Conservation (phyloP, 228 moss, liverwort and hornwort genomes). For the Sphagnum magellanicum region DNA sequence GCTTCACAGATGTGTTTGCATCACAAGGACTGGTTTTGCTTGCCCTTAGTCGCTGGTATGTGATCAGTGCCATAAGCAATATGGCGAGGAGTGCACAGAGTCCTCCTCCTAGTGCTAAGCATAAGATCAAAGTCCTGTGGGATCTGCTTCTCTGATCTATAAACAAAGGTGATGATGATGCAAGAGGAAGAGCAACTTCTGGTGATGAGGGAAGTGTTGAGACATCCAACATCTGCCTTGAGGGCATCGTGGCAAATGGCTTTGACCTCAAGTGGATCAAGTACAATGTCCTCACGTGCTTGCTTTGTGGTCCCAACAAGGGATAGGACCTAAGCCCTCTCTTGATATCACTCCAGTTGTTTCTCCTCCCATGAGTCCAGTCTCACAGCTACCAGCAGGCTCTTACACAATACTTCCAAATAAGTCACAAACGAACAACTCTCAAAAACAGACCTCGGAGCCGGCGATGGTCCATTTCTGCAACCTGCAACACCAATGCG, state of each 20-base stretch:
- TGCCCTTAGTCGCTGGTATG: constrained; percentile 61
- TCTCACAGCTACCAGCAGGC: no score
- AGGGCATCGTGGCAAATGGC: constrained; percentile 54
- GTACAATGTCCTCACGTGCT: no score
- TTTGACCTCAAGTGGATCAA: no score
- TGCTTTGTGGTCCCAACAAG: no score
- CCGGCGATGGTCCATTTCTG: no score
- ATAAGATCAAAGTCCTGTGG: constrained; percentile 43
- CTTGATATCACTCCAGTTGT: no score
- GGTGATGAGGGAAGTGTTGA: constrained; percentile 2
- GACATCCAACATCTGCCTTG: constrained; percentile 63
- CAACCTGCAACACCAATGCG: no score
- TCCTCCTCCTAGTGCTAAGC: constrained; percentile 68
- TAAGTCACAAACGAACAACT: no score
- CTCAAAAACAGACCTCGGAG: no score
- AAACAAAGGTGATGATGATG: constrained; percentile 2
- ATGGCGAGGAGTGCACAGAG: constrained; percentile 51
- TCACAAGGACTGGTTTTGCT: constrained; percentile 54
- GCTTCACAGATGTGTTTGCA: constrained; percentile 34
- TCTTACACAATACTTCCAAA: no score
- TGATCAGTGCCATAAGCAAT: constrained; percentile 29
- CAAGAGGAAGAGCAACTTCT: constrained; percentile 6
- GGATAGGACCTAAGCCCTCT: no score
- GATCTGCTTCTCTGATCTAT: constrained; percentile 5
- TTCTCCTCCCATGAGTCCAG: no score